These are phyloP conservation scores for Sequoiadendron giganteum DNA, from an alignment of 75 land plant species.

Conservation along the genomic window DNA sequence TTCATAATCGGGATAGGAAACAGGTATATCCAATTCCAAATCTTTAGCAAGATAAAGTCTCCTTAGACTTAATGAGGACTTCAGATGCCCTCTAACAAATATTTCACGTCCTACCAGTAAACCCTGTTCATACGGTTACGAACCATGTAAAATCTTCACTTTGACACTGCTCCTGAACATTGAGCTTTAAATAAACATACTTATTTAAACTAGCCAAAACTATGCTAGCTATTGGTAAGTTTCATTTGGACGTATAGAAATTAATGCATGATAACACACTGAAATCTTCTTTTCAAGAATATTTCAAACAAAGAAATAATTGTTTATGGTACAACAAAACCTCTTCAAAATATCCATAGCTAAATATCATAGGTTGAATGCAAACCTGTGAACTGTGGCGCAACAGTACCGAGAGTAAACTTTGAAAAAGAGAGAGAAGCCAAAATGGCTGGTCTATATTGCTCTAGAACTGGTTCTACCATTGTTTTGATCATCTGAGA, in stretches of 20 bases:
- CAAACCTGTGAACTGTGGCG: conserved; percentile 91
- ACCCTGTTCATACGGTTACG: background rate
- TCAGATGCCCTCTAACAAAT: background rate
- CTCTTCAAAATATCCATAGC: background rate
- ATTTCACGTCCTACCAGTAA: background rate
- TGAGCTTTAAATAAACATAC: background rate
- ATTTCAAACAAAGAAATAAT: background rate
- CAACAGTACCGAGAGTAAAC: conserved; percentile 92
- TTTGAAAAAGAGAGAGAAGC: conserved; percentile 76
- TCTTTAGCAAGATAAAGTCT: background rate
- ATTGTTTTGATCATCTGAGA: conserved; percentile 63
- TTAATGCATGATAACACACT: background rate
- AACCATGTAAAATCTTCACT: background rate
- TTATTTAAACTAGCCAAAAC: background rate
- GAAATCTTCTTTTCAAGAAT: background rate
- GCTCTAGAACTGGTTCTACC: conserved; percentile 79
- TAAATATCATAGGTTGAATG: background rate
- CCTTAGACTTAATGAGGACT: background rate
- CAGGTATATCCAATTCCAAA: background rate
- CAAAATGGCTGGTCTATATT: conserved; percentile 65
- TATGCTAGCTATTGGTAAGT: background rate
- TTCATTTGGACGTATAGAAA: background rate
- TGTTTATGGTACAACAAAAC: background rate
- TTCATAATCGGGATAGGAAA: background rate
- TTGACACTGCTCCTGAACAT: background rate